Base-by-base conservation (phyloP, 176 grass and related monocot genomes). In the Aechmea fasciata region DNA sequence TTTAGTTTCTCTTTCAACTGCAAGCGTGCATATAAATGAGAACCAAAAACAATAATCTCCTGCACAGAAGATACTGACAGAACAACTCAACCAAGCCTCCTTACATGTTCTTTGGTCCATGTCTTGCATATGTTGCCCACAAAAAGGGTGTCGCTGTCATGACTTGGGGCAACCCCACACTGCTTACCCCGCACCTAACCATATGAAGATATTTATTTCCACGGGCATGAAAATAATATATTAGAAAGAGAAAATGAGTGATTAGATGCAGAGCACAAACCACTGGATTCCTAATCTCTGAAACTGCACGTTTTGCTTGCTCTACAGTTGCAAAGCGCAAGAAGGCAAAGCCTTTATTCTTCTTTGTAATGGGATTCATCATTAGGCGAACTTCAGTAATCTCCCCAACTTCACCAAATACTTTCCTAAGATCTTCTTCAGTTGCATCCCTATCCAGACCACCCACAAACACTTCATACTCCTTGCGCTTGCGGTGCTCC, bases 281-380 rank as follows among this genome's bases (percentile, higher is more conserved):
- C 93, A 72, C 48, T 0, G 89, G 86, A 79, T 79, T 81, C 71
- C 87, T 92, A 18, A 97, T 67, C 24, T 85, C 89, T 71, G 83
- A 78, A 48, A 93, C 77, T 69, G 89, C 89, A 71, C 76, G 77
- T 80, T 77, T 87, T 69, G 94, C 89, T 76, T 97, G 87, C 29
- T 97, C 94, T 72, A 90, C 85, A 66, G 89, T 97, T 12, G 86
- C 83, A 85, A 79, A 97, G 65, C 69, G 84, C 81, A 97, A 75
- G 73, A 97, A 97, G 28, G 94, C 94, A 83, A 90, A 97, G 13
- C 94, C 94, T 93, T 91, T 97, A 48, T 97, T 97, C 73, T 92
- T 90, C 82, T 93, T 92, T 11, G 89, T 92, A 22, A 75, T 48
- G 71, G 89, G 84, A 66, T 92, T 88, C 83, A 90, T 92, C 83